Base-by-base conservation (phyloP, 345 rosid genomes). In the Aquilaria malaccensis region DNA sequence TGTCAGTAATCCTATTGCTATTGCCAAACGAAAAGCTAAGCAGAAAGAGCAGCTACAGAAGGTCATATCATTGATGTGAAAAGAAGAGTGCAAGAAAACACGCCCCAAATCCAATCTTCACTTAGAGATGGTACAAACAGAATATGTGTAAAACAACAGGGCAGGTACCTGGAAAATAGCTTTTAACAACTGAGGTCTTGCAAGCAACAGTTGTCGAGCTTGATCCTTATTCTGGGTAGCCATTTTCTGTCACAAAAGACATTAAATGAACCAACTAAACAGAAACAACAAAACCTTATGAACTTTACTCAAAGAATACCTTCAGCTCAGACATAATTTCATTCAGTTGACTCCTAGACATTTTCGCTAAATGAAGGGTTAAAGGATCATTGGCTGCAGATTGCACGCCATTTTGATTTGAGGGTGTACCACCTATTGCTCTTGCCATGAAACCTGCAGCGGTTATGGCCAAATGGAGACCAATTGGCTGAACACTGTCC, bases 261-360 rank as follows among this genome's bases (percentile, higher is more conserved):
- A 59, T 15, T 11, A 31, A 56, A 37, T 37, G 56, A 50, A 12
- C 30, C 41, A 55, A 59, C 57, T 60, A 49, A 70, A 48, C 48
- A 11, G 58, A 75, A 14, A 33, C 37, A 56, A 4, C 13, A 63
- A 41, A 61, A 32, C 31, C 37, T 33, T 11, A 50, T 43, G 43
- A 30, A 61, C 15, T 63, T 58, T 52, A 37, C 51, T 56, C 43
- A 56, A 67, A 31, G 53, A 67, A 63, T 67, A 88, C 99, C 87
- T 94, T 94, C 69, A 94, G 45, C 66, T 86, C 90, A 9, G 91
- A 83, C 58, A 94, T 67, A 66, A 84, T 73, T 64, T 90, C 99
- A 64, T 56, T 77, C 70, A 94, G 83, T 71, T 90, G 99, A 77
- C 61, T 84, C 79, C 92, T 83, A 29, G 99, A 84, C 91, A 94